Percentiles rank a stretch among this genome's conserved stretches.
Conservation (phyloP, 1,284 basidiomycete species). For the Microbotryum silenes-acaulis region DNA sequence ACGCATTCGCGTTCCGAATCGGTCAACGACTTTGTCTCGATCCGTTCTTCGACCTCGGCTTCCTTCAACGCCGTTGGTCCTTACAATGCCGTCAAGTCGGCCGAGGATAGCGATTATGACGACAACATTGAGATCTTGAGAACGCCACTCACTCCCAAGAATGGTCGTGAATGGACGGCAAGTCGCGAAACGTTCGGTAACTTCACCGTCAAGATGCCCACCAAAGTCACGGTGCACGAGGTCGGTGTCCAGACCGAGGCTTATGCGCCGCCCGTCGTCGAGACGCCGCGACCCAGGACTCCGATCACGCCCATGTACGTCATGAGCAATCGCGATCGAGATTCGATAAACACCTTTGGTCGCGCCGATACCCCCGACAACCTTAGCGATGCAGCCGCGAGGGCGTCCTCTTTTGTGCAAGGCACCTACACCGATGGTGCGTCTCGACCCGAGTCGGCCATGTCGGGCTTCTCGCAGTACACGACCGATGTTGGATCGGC, state of each 20-base stretch:
- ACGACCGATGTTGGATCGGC: constrained; percentile 1
- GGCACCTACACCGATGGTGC: neutral
- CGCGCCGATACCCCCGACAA: neutral
- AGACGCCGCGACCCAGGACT: neutral
- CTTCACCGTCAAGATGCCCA: constrained; percentile 2
- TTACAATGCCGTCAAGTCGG: constrained; percentile 13
- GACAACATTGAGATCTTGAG: constrained; percentile 58
- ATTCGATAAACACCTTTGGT: constrained; percentile 23
- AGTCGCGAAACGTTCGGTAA: neutral
- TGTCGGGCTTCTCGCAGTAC: constrained; percentile 3
- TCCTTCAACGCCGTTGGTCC: constrained; percentile 7
- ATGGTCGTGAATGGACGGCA: no score
- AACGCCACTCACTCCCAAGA: constrained; percentile 31
- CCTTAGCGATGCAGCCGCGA: constrained; percentile 15
- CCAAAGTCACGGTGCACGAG: constrained; percentile 26
- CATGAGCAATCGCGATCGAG: constrained; percentile 5
- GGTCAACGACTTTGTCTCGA: constrained; percentile 51
- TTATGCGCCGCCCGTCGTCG: constrained; percentile 46
- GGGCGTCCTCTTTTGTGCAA: constrained; percentile 19
- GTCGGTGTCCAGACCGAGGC: constrained; percentile 59
- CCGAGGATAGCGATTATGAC: constrained; percentile 51
- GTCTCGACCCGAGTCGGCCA: constrained; percentile 10
- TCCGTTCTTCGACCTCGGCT: constrained; percentile 13
- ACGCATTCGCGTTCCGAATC: constrained; percentile 52
- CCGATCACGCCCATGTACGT: neutral